Conservation (phyloP, 441 rosid genomes). For the Manihot esculenta region DNA sequence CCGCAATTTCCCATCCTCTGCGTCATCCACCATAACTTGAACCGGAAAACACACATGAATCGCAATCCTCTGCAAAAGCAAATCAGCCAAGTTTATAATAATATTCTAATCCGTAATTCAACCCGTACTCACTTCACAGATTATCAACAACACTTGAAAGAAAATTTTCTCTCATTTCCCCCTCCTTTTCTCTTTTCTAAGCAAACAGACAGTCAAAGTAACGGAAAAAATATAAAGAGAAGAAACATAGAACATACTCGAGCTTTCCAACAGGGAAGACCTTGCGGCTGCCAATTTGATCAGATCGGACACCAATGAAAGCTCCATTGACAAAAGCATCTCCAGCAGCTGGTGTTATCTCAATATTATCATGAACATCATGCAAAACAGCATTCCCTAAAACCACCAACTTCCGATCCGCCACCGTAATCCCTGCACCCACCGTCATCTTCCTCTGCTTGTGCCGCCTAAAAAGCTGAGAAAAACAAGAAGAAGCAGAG, state of each 20-base stretch:
- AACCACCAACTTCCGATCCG: conserved; percentile 54
- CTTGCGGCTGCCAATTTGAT: conserved; percentile 57
- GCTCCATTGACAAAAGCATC: conserved; percentile 53
- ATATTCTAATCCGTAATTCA: not conserved
- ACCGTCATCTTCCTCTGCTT: conserved; percentile 51
- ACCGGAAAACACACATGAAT: conserved; percentile 63
- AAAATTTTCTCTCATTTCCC: no score
- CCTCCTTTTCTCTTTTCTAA: not conserved
- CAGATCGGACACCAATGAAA: conserved; percentile 62
- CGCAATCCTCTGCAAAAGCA: conserved; percentile 48
- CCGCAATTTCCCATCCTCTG: conserved; percentile 63
- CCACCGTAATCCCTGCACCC: conserved; percentile 58
- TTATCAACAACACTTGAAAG: not conserved
- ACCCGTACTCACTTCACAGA: conserved; percentile 5
- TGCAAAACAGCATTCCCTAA: conserved; percentile 49
- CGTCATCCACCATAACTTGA: conserved; percentile 79
- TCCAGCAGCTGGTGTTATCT: conserved; percentile 48
- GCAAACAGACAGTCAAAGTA: not conserved
- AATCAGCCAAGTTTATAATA: not conserved
- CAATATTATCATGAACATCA: conserved; percentile 49
- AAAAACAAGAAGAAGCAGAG: not conserved
- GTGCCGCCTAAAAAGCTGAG: not conserved
- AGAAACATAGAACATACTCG: conserved; percentile 38
- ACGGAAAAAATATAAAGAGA: not conserved
- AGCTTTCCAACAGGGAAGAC: conserved; percentile 77